These are phyloP conservation scores for Pseudogymnoascus sp. DNA, from an alignment of 2,329 filamentous ascomycete genomes.

Conservation along the genomic window DNA sequence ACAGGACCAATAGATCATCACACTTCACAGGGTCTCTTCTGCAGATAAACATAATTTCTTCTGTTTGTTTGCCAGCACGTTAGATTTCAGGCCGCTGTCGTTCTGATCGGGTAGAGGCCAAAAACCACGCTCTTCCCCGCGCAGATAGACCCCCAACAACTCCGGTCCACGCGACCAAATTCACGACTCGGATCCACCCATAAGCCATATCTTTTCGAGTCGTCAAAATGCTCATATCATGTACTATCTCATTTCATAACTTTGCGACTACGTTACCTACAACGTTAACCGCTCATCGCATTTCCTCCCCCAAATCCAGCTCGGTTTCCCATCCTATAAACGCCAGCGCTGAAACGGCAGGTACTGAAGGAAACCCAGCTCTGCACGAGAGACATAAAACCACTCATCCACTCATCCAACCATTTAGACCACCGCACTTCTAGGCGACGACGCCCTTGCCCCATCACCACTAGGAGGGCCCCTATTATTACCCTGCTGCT, in stretches of 20 bases:
- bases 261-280: neutral
- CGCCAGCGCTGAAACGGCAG: conserved; percentile 14
- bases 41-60: neutral
- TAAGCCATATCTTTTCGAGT: neutral
- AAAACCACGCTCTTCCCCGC: neutral
- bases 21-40: neutral
- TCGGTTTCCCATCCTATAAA: conserved; percentile 10
- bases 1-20: neutral
- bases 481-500: conserved; percentile 19
- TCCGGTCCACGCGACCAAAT: neutral
- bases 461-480: conserved; percentile 16
- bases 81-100: neutral
- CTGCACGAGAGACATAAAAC: neutral
- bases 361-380: conserved; percentile 9
- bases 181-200: neutral
- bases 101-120: neutral
- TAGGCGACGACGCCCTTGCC: conserved; percentile 3
- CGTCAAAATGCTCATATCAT: neutral
- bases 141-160: neutral
- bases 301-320: neutral
- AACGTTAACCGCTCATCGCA: neutral
- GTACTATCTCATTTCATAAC: neutral
- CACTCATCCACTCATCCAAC: neutral
- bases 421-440: neutral
- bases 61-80: neutral